Percentiles rank a stretch among this genome's conserved stretches.
Evolutionary conservation across 2,329 filamentous ascomycete genomes (phyloP).

Genomic region (Aspergillus cejpii): DNA sequence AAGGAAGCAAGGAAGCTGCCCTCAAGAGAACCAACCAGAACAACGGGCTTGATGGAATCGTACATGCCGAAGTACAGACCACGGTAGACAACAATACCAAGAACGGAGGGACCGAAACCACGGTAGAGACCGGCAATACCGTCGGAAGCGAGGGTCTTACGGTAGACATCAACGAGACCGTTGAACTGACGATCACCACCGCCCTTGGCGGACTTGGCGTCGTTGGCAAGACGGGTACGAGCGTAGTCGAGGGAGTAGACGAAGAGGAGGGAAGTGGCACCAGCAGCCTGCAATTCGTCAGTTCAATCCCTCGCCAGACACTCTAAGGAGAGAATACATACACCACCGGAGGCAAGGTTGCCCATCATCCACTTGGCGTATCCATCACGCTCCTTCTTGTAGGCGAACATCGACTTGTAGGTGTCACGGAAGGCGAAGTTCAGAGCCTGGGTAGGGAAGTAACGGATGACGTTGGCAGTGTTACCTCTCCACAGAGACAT

Average conservation of each 20-base stretch:
- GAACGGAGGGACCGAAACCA: conserved; percentile 99
- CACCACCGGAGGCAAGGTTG: conserved; percentile 99
- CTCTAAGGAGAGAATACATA: conserved; percentile 48
- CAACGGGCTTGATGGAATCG: conserved; percentile 99
- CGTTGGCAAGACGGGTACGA: conserved; percentile 99
- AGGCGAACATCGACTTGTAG: conserved; percentile 99
- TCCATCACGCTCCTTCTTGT: conserved; percentile 99
- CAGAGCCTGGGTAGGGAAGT: conserved; percentile 99
- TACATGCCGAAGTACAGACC: conserved; percentile 99
- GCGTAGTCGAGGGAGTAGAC: conserved; percentile 99
- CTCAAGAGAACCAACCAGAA: conserved; percentile 83
- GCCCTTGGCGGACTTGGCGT: conserved; percentile 93
- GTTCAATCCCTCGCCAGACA: not conserved
- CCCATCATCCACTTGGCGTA: conserved; percentile 98
- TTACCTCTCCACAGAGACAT: conserved; percentile 98
- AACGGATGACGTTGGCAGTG: conserved; percentile 99
- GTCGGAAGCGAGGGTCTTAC: conserved; percentile 98
- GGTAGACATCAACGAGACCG: conserved; percentile 98
- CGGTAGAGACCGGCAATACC: conserved; percentile 99
- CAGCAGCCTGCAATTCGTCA: conserved; percentile 60
- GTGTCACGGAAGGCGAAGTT: conserved; percentile 99
- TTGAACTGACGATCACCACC: conserved; percentile 99
- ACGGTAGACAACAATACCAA: conserved; percentile 99
- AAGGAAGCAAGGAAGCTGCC: conserved; percentile 99
- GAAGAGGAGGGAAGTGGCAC: conserved; percentile 99